Conservation (phyloP, 768 basidiomycete species). For the Clitopilus passeckerianus region DNA sequence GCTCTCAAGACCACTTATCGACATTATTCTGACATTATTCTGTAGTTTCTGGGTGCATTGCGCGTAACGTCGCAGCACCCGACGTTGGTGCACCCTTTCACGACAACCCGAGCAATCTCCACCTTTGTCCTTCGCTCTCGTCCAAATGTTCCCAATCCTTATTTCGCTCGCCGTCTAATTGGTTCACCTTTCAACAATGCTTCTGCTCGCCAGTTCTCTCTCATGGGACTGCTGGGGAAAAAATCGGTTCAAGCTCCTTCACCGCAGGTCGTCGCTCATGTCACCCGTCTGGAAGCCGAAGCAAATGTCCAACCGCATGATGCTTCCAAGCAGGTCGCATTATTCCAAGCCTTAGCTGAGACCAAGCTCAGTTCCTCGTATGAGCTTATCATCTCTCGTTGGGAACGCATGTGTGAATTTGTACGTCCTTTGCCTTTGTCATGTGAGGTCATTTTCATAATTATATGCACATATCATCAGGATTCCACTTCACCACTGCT, state of each 20-base stretch:
- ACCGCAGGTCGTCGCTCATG: slow-evolving; percentile 61
- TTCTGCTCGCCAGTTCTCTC: slow-evolving; percentile 10
- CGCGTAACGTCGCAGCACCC: slow-evolving; percentile 20
- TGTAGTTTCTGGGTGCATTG: slow-evolving; percentile 33
- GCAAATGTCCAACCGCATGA: slow-evolving; percentile 73
- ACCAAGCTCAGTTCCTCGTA: slow-evolving; percentile 65
- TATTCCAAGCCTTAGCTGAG: slow-evolving; percentile 62
- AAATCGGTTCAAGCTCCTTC: slow-evolving; percentile 44
- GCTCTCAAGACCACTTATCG: not conserved
- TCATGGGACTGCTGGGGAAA: slow-evolving; percentile 18
- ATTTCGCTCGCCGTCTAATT: slow-evolving; percentile 3
- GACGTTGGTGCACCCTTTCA: slow-evolving; percentile 3
- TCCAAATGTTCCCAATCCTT: not conserved
- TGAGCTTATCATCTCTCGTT: slow-evolving; percentile 69
- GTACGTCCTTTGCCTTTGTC: slow-evolving; percentile 40
- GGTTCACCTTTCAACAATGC: slow-evolving; percentile 5
- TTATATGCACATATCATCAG: slow-evolving; percentile 26
- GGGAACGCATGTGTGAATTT: slow-evolving; percentile 82
- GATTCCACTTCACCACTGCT: slow-evolving; percentile 66
- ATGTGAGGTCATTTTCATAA: not conserved
- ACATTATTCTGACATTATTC: slow-evolving; percentile 6
- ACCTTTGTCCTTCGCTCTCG: slow-evolving; percentile 4
- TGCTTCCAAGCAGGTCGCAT: slow-evolving; percentile 60
- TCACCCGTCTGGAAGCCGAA: slow-evolving; percentile 72
- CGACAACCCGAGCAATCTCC: not conserved